phyloP scores from a whole-genome alignment of 83 land plant genomes.

The Diphasiastrum complanatum region DNA sequence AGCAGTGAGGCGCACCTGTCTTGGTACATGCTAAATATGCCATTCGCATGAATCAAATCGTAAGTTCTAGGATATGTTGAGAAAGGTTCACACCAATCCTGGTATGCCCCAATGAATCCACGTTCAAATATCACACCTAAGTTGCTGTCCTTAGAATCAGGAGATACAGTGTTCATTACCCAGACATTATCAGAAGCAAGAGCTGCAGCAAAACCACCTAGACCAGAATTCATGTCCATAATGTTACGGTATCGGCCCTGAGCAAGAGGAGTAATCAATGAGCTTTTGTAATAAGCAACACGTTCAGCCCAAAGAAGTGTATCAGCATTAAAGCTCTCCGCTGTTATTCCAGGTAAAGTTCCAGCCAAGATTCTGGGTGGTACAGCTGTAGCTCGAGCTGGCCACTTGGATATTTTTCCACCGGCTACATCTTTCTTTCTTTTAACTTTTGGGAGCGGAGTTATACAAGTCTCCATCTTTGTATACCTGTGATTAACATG shows the following conservation, averaged over 20 bases:
- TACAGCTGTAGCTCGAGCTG: slow-evolving; percentile 17
- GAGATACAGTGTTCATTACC: slow-evolving; percentile 27
- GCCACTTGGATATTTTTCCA: slow-evolving; percentile 21
- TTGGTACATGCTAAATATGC: slow-evolving; percentile 21
- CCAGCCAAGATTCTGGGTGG: slow-evolving; percentile 19
- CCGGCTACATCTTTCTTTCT: slow-evolving; percentile 15
- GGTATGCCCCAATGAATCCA: slow-evolving; percentile 25
- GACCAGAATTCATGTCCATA: slow-evolving; percentile 28
- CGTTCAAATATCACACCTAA: slow-evolving; percentile 26
- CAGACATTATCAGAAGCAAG: slow-evolving; percentile 10
- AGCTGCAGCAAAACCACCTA: slow-evolving; percentile 28
- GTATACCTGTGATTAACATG: slow-evolving; percentile 15
- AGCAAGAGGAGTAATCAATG: slow-evolving; percentile 18
- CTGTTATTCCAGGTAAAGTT: slow-evolving; percentile 12
- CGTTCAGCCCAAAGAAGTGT: slow-evolving; percentile 19
- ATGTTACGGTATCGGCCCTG: slow-evolving; percentile 23
- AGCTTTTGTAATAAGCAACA: slow-evolving; percentile 15
- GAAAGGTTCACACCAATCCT: slow-evolving; percentile 30
- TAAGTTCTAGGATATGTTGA: slow-evolving; percentile 28
- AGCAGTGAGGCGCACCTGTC: slow-evolving; percentile 16
- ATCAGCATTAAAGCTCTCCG: slow-evolving; percentile 13
- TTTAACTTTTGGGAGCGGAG: slow-evolving; percentile 19
- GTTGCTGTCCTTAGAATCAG: slow-evolving; percentile 17
- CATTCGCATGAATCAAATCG: slow-evolving; percentile 22
- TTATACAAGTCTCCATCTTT: slow-evolving; percentile 25